phyloP scores from a whole-genome alignment of 78 protist species.

The Tieghemostelium lacteum region DNA sequence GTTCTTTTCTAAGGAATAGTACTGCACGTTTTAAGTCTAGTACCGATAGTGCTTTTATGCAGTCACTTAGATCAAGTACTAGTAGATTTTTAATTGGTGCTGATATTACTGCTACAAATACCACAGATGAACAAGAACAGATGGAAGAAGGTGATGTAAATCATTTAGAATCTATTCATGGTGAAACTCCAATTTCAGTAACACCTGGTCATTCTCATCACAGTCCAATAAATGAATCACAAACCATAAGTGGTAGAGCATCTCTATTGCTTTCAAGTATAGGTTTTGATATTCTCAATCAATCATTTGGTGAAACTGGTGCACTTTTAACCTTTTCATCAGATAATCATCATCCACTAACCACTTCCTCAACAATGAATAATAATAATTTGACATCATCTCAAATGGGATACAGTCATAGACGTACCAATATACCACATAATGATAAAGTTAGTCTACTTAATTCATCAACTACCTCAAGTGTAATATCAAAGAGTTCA shows the following conservation, averaged over 20 bases:
- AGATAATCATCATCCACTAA: no score
- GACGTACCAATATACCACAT: background rate
- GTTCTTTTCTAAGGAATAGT: no score
- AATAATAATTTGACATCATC: no score
- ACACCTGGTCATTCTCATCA: background rate
- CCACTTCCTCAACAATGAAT: no score
- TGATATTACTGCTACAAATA: background rate
- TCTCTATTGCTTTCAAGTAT: background rate
- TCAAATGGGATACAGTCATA: background rate
- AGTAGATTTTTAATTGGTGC: background rate
- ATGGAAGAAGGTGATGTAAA: background rate
- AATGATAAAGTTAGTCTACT: background rate
- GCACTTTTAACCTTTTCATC: background rate
- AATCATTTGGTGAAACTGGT: slow-evolving; percentile 2
- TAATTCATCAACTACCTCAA: background rate
- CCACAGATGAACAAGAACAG: background rate
- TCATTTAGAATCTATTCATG: no score
- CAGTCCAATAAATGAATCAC: background rate
- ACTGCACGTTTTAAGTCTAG: no score
- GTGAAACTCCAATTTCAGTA: no score
- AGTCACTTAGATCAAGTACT: background rate
- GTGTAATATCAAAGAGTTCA: background rate
- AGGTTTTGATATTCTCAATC: background rate
- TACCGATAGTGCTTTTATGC: background rate
- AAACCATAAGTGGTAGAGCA: background rate